These are phyloP conservation scores for Aspergillus persii DNA, from an alignment of 2,329 filamentous ascomycete genomes.

Conservation along the genomic window DNA sequence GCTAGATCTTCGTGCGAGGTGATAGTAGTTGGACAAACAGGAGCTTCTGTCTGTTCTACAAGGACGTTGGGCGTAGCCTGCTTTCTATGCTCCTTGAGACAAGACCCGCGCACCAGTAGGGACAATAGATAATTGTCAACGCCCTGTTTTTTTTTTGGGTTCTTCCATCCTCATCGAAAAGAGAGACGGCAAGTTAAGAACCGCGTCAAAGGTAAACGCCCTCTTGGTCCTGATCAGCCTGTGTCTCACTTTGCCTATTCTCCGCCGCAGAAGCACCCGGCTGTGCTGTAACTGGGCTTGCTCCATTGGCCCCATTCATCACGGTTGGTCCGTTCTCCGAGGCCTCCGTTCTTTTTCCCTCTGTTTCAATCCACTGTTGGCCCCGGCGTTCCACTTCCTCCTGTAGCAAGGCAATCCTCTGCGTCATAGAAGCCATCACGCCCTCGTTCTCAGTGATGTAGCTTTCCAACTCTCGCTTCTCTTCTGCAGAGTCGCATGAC, in stretches of 20 bases:
- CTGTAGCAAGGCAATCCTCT: conserved; percentile 54
- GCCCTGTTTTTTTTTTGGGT: too few species aligned
- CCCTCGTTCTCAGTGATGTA: conserved; percentile 57
- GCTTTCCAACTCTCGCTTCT: conserved; percentile 32
- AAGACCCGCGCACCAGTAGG: too few species aligned
- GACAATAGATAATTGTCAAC: too few species aligned
- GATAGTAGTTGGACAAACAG: neutral
- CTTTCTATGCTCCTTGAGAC: too few species aligned
- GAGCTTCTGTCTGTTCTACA: neutral
- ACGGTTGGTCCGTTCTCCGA: conserved; percentile 2
- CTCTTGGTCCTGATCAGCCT: conserved; percentile 12
- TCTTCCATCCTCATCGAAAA: neutral
- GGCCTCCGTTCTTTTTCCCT: conserved; percentile 21
- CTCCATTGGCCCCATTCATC: conserved; percentile 20
- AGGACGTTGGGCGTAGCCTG: too few species aligned
- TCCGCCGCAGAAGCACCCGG: conserved; percentile 5
- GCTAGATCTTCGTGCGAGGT: neutral
- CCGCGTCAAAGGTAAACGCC: conserved; percentile 32
- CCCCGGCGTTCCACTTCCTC: conserved; percentile 54
- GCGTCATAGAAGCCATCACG: conserved; percentile 56
- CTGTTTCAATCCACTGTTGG: conserved; percentile 49
- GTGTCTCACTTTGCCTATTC: conserved; percentile 1
- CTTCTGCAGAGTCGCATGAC: conserved; percentile 51
- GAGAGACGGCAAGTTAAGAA: neutral
- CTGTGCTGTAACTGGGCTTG: neutral